Base-by-base conservation (phyloP, 495 filamentous ascomycete species). In the Corynascus novoguineensis region DNA sequence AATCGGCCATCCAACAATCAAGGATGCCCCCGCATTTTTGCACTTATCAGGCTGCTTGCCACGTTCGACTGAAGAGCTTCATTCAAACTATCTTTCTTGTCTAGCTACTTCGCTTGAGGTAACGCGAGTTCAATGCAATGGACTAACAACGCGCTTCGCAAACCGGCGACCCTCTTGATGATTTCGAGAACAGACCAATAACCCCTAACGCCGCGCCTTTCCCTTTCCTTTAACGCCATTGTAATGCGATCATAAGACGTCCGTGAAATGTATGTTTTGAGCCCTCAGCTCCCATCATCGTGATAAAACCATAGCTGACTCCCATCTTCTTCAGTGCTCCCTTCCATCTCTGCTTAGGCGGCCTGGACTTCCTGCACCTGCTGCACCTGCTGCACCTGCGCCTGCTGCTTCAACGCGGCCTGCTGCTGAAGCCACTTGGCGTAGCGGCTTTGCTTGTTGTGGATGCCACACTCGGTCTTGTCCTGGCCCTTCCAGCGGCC, bases 381-480 rank as follows among this genome's bases (percentile, higher is more conserved):
- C 62, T 83, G 37, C 37, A n/a, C n/a, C n/a, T n/a, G n/a, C n/a
- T n/a, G n/a, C n/a, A n/a, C n/a, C n/a, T n/a, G n/a, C 4, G 42
- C 51, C 56, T 60, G 44, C 62, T 83, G 37, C 37, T 31, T 5
- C 29, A 15, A 17, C 78, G 76, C 90, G 55, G 91, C 88, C 70
- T 86, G 78, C 49, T 91, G 81, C 60, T 81, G 78, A 44, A 97
- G 72, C 68, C 84, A 96, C 68, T 90, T 83, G 15, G 90, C 88
- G 64, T 97, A 98, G 66, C 90, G 86, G 60, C 88, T 93, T 64
- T 88, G 83, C 69, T 91, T 91, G 76, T 97, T 97, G 78, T 98
- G 93, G 61, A 98, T 98, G 8, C 93, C 93, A 68, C 93, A 98
- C 75, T 98, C 93, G 2, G 92, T 90, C 85, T 98, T 98, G 49